phyloP scores from a whole-genome alignment of 345 rosid species.

The Acer negundo region DNA sequence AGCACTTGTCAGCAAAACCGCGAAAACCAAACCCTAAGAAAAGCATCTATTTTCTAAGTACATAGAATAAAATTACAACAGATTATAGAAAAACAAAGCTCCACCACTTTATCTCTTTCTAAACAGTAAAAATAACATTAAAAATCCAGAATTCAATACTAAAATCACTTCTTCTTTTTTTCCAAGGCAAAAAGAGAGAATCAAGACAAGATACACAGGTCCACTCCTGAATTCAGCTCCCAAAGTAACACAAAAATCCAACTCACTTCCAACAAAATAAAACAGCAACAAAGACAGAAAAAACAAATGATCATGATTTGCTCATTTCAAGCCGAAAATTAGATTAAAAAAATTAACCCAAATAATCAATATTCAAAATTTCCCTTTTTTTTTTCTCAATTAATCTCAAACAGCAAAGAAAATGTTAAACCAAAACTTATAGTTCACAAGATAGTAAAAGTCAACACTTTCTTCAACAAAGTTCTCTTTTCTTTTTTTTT shows the following conservation, averaged over 20 bases:
- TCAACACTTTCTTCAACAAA: not conserved
- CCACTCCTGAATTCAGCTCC: not conserved
- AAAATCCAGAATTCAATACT: not conserved
- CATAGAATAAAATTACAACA: not conserved
- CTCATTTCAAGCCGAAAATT: slow-evolving; percentile 13
- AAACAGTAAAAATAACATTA: not conserved
- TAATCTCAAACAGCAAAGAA: not conserved
- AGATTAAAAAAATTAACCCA: not conserved
- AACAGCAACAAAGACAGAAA: too few species aligned
- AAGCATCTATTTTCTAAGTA: not conserved
- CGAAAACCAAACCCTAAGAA: not conserved
- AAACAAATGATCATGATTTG: not conserved
- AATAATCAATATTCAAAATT: not conserved
- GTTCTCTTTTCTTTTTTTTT: not conserved
- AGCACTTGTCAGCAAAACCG: not conserved
- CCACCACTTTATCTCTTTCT: not conserved
- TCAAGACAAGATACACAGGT: not conserved
- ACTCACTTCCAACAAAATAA: too few species aligned
- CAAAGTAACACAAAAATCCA: not conserved
- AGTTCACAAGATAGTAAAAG: not conserved
- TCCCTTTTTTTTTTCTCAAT: not conserved
- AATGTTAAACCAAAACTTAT: not conserved
- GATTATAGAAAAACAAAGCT: not conserved
- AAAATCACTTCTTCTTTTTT: not conserved
- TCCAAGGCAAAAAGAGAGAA: not conserved